phyloP scores from a whole-genome alignment of 495 filamentous ascomycete species.

The Tuber borchii region DNA sequence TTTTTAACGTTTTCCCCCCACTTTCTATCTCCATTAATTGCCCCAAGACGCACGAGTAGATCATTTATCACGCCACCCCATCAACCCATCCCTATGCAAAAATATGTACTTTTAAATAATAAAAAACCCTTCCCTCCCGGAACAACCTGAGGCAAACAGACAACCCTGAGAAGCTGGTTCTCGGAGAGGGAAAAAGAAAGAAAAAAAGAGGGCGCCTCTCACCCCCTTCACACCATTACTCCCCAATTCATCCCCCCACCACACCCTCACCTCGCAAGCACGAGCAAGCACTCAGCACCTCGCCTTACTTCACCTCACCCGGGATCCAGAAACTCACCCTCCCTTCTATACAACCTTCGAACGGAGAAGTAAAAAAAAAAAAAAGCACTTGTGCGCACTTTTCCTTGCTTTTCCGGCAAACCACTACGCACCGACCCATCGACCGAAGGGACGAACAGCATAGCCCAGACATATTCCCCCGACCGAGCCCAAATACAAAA shows the following conservation, averaged over 20 bases:
- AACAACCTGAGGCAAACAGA: not conserved
- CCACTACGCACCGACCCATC: not conserved
- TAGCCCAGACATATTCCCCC: not conserved
- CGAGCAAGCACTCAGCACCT: not conserved
- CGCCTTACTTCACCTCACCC: not conserved
- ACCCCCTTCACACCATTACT: not conserved
- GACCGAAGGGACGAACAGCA: not conserved
- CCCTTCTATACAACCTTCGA: not conserved
- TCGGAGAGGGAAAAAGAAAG: not conserved
- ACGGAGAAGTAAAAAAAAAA: not conserved
- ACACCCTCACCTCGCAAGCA: not conserved
- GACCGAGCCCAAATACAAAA: not conserved
- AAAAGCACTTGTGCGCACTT: not conserved
- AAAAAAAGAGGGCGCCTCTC: not conserved
- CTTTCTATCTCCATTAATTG: not conserved
- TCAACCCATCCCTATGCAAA: not conserved
- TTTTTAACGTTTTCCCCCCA: not conserved
- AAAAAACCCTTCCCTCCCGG: not conserved
- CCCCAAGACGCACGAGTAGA: not conserved
- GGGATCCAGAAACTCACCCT: not conserved
- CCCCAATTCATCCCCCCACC: not conserved
- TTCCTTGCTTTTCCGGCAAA: not conserved
- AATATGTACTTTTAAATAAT: constrained; percentile 4
- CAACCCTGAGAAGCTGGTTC: not conserved
- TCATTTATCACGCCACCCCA: not conserved